Percentiles rank a stretch among this genome's conserved stretches.
phyloP scores from a whole-genome alignment of 192 early-diverging fungal genomes.

The Lunasporangiospora selenospora region DNA sequence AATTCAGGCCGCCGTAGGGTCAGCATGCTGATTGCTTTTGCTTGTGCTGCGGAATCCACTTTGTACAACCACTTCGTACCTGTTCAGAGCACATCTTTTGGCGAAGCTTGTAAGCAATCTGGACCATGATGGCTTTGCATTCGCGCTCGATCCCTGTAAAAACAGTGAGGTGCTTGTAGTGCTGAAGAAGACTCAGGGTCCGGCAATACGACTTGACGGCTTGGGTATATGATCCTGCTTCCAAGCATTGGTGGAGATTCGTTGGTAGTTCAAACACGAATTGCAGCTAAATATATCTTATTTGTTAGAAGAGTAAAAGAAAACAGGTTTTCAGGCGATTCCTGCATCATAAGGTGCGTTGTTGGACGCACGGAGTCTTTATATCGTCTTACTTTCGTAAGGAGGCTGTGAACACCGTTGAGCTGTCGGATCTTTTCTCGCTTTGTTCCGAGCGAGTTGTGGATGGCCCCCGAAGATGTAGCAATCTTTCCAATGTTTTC shows the following conservation, averaged over 20 bases:
- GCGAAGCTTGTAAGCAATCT: conserved; percentile 68
- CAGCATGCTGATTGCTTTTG: neutral
- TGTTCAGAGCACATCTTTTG: conserved; percentile 50
- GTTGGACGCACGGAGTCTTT: neutral
- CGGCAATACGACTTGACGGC: conserved; percentile 81
- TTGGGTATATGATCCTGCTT: conserved; percentile 66
- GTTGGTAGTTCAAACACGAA: conserved; percentile 89
- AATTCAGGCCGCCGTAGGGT: neutral
- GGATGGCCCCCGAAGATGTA: conserved; percentile 53
- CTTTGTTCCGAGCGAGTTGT: conserved; percentile 66
- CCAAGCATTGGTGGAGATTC: conserved; percentile 67
- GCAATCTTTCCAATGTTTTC: conserved; percentile 73
- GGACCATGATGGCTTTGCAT: conserved; percentile 79
- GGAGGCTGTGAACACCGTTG: conserved; percentile 69
- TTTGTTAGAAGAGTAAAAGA: neutral
- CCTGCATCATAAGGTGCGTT: too few relatives aligned
- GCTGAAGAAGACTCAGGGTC: conserved; percentile 73
- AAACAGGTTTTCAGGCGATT: too few relatives aligned
- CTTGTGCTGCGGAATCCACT: too few relatives aligned
- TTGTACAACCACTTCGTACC: too few relatives aligned
- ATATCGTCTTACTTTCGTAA: conserved; percentile 63
- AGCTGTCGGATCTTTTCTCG: conserved; percentile 80
- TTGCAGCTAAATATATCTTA: too few relatives aligned
- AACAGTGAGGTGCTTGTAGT: conserved; percentile 77
- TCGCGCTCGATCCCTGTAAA: conserved; percentile 85